A percentile compares a stretch with the other conserved stretches of the same genome.
phyloP scores from a whole-genome alignment of 352 stramenopile genomes.

The Phytophthora hybrid region DNA sequence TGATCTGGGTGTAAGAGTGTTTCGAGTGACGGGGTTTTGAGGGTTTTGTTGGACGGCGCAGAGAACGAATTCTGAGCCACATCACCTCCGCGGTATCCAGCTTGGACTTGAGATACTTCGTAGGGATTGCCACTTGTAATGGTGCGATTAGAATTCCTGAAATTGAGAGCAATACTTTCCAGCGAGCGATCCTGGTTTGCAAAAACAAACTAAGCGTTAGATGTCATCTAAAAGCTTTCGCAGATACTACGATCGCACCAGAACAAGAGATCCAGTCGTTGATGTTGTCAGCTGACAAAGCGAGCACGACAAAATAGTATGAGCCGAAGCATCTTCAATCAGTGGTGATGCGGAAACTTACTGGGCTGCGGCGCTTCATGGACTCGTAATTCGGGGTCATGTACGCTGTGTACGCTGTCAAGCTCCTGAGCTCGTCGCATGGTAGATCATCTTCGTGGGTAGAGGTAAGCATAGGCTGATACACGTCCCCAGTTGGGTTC shows the following conservation, averaged over 20 bases:
- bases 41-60: constrained; percentile 10
- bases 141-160: constrained; percentile 43
- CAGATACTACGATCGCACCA: constrained; percentile 39
- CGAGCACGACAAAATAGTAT: constrained; percentile 6
- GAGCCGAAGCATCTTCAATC: background rate
- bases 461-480: constrained; percentile 50
- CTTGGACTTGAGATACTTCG: constrained; percentile 43
- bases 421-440: constrained; percentile 52
- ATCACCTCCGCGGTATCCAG: constrained; percentile 30
- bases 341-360: constrained; percentile 18
- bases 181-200: constrained; percentile 68
- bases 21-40: constrained; percentile 63
- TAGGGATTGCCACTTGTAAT: constrained; percentile 55
- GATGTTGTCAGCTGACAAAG: constrained; percentile 39
- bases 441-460: constrained; percentile 33
- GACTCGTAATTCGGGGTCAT: constrained; percentile 53
- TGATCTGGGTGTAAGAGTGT: constrained; percentile 74
- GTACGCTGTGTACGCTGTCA: constrained; percentile 60
- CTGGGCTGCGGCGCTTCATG: constrained; percentile 37
- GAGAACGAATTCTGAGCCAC: constrained; percentile 26
- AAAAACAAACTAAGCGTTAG: constrained; percentile 5
- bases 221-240: background rate
- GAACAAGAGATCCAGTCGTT: constrained; percentile 53
- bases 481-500: constrained; percentile 64
- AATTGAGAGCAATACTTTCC: constrained; percentile 59